Evolutionary conservation across 768 basidiomycete genomes (phyloP).

Genomic region (Hirschioporus abietinus): DNA sequence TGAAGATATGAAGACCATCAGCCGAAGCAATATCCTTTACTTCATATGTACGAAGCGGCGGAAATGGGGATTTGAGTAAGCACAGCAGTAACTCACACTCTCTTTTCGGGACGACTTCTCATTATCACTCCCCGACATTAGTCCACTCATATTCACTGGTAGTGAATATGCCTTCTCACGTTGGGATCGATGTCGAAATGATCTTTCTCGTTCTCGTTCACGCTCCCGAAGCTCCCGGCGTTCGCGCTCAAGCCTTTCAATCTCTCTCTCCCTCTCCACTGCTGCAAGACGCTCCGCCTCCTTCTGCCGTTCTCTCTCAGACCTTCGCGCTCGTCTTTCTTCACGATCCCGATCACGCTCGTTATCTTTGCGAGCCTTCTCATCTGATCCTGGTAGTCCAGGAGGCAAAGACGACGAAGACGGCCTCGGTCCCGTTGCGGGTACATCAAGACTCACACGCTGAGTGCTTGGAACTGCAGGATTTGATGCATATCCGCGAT

Average conservation of each 20-base stretch:
- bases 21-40: not conserved
- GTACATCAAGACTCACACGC: not conserved
- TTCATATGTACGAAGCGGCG: not conserved
- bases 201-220: conserved; percentile 12
- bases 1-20: too few relatives aligned
- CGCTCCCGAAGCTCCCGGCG: conserved; percentile 14
- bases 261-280: not conserved
- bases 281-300: not conserved
- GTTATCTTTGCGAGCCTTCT: not conserved
- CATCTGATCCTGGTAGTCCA: not conserved
- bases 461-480: not conserved
- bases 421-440: not conserved
- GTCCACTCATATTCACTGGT: conserved; percentile 14
- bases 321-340: not conserved
- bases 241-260: conserved; percentile 3
- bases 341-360: not conserved
- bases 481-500: not conserved
- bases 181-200: conserved; percentile 13
- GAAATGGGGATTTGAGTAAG: not conserved
- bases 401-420: not conserved
- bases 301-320: not conserved
- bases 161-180: conserved; percentile 15
- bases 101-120: conserved; percentile 14
- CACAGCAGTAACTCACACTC: conserved; percentile 10
- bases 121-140: conserved; percentile 16